Evolutionary conservation across 2,329 filamentous ascomycete genomes (phyloP), one percentile per base, ranked within the genome.

Genomic region (Colletotrichum sp.): DNA sequence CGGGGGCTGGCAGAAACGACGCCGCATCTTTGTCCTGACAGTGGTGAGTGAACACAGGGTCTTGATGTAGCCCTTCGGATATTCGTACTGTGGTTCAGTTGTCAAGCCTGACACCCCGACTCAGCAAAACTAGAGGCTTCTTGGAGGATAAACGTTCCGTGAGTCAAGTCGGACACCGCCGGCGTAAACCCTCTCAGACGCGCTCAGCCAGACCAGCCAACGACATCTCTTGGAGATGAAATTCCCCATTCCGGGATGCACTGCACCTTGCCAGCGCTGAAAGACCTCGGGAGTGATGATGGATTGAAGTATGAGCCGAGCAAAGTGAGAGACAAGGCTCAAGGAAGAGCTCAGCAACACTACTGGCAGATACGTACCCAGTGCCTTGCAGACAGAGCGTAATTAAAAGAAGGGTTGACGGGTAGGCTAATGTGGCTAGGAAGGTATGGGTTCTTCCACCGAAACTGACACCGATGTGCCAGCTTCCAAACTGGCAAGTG

Each of bases 341-440:
- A 25, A 25, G n/a, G 44, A 34, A 15, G 22, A 22, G 61, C 61
- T 36, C 30, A 27, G 25, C 27, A 25, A 25, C 9, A 30, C 15
- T 22, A 29, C 32, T 64, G 32, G 27, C 34, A 34, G 29, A 27
- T 39, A 55, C 68, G 52, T 72, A 72, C 62, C 52, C 30, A 49
- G 61, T 77, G 61, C 76, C 52, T 76, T 76, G 65, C 73, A 77
- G 64, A 36, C n/a, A 15, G 39, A 71, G 49, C 22, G 16, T 7
- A n/a, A 19, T 61, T 16, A 32, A 49, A 27, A 59, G 70, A 49
- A 62, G 61, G 57, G 65, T 77, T 65, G 76, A 71, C 74, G 70
- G 76, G 74, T 67, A 74, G 39, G 76, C 76, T 77, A 77, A 77
- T 70, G 74, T 77, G 34, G 59, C 76, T 69, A 70, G 70, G 27